Base-by-base conservation (phyloP, 1,284 basidiomycete genomes). In the Trametes sp. region DNA sequence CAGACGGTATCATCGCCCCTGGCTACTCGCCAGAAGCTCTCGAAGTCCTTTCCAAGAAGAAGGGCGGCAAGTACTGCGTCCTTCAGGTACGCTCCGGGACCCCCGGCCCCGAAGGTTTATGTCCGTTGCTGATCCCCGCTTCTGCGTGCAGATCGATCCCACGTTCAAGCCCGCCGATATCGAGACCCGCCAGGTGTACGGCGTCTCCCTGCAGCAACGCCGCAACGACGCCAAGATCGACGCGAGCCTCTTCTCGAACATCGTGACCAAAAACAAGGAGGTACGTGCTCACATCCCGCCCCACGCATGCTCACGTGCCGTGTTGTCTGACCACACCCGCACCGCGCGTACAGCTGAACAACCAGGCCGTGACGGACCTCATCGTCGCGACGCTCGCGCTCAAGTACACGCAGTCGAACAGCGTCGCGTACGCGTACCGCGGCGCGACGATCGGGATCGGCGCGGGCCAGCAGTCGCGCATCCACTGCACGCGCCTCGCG, bases 351-450 rank as follows among this genome's bases (percentile, higher is more conserved):
- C 72, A 95, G 92, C 82, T 98, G 19, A 88, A 95, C 19, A 72
- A 81, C 29, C 78, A 84, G 56, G 95, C 94, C 5, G 73, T 93
- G 59, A 93, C 87, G 28, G 96, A 98, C 76, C 82, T 98, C 61
- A 94, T 96, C 69, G 93, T 98, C 58, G 98, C 98, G 21, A 98
- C 96, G 3, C 90, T 98, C 36, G 93, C 97, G 1, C 87, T 99
- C 73, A 99, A 99, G 79, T 99, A 98, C 84, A 99, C 97, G 0
- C 98, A 99, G 78, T 98, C 96, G 64, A 99, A 99, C 86, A 96
- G 94, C 69, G 98, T 99, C 57, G 94, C 96, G 54, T 99, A 98
- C 78, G 95, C 97, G 1, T 91, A 92, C 72, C 91, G 90, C 74
- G 98, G 97, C 38, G 89, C 95, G 35, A 92, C 98, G 75, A 88